Evolutionary conservation across 305 asterid species (phyloP).

Genomic region (Nicotiana rustica): DNA sequence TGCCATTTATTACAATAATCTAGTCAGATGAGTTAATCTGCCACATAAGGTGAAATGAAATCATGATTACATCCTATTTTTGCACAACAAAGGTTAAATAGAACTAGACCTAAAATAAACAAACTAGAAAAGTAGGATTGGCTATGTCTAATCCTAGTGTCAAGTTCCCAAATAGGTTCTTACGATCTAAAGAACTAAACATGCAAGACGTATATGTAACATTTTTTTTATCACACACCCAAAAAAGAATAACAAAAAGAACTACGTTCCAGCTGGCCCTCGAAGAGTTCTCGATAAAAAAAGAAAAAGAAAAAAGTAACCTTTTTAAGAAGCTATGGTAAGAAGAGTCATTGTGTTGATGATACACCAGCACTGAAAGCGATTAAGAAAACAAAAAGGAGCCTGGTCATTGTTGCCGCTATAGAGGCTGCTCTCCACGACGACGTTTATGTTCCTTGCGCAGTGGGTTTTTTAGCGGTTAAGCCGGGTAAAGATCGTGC

Average conservation of each 20-base stretch:
- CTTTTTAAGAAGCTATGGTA: too few relatives aligned
- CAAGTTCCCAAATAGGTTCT: constrained; percentile 23
- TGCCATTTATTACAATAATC: background rate
- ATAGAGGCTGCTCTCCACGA: too few relatives aligned
- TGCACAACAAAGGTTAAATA: background rate
- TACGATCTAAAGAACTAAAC: constrained; percentile 7
- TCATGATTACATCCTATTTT: constrained; percentile 4
- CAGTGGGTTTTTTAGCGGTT: too few relatives aligned
- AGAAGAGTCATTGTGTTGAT: too few relatives aligned
- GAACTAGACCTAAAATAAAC: constrained; percentile 12
- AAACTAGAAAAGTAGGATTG: background rate
- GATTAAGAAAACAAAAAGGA: too few relatives aligned
- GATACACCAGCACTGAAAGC: too few relatives aligned
- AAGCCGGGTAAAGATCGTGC: too few relatives aligned
- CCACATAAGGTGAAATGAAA: background rate
- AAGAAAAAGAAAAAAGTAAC: too few relatives aligned
- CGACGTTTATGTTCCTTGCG: too few relatives aligned
- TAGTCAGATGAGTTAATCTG: constrained; percentile 11
- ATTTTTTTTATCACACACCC: background rate
- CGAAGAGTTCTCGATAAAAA: background rate
- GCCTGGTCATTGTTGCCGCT: too few relatives aligned
- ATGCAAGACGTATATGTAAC: background rate
- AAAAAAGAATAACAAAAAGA: background rate
- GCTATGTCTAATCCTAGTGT: constrained; percentile 19
- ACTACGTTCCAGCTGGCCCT: background rate